Base-by-base conservation (phyloP, 2,329 filamentous ascomycete genomes). In the Colletotrichum abscissum region DNA sequence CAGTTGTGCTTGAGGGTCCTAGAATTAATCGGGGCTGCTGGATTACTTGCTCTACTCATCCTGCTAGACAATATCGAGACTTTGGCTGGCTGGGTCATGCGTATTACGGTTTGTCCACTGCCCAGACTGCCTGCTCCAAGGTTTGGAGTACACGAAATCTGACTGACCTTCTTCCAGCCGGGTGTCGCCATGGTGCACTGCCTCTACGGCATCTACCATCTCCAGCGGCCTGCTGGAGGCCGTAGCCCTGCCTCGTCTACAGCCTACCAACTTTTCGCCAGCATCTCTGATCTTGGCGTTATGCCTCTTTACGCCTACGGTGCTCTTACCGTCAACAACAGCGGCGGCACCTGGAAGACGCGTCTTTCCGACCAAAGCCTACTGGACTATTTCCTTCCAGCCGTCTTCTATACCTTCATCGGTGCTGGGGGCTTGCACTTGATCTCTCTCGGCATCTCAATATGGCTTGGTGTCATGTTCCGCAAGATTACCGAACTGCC, bases 191-290 rank as follows among this genome's bases (percentile, higher is more conserved):
- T 92, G 59, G 78, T 94, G 5, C 92, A 95, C 80, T 91, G 90
- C 19, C 78, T 91, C 22, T 98, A 98, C 82, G 94, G 89, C 55
- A 88, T 97, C 73, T 97, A 94, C 78, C 95, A 98, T 81, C 90
- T 97, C 52, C 87, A 90, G 16, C 90, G 94, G 38, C 90, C 92
- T 49, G 89, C 94, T 1, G 91, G 90, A 60, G 89, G 88, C 57
- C 91, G 95, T 64, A 91, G 95, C 0, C 92, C 96, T 0, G 92
- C 88, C 4, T 97, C 94, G 26, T 94, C 95, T 22, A 92, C 94
- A 16, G 96, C 94, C 75, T 98, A 98, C 82, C 95, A 97, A 82
- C 84, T 97, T 70, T 98, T 98, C 81, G 91, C 95, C 3, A 87
- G 90, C 12, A 84, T 95, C 56, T 89, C 93, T 55, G 96, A 98